These are phyloP conservation scores for Pseudocercospora vitis DNA, from an alignment of 2,329 filamentous ascomycete species.

Conservation along the genomic window DNA sequence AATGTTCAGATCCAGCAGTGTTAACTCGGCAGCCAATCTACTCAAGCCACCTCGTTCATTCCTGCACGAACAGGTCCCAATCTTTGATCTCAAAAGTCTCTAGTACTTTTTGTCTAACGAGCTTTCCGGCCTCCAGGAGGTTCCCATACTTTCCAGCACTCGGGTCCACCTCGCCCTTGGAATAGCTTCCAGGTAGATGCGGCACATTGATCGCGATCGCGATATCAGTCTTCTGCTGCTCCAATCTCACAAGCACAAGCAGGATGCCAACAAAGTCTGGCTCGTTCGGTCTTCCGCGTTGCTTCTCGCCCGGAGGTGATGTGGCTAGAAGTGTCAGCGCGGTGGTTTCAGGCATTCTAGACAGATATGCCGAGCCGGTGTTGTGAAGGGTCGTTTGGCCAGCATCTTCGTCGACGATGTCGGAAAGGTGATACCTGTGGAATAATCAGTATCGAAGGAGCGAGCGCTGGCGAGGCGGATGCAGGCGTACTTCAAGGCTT, in stretches of 20 bases:
- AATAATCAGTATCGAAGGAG: not conserved
- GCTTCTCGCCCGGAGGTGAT: constrained; percentile 44
- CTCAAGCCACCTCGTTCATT: not conserved
- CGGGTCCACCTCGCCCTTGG: constrained; percentile 67
- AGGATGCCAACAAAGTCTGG: constrained; percentile 64
- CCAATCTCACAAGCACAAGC: constrained; percentile 73
- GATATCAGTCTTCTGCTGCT: constrained; percentile 74
- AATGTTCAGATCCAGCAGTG: no score
- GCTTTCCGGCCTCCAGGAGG: constrained; percentile 61
- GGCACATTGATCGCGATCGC: constrained; percentile 87
- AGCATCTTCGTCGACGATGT: constrained; percentile 41
- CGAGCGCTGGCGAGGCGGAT: not conserved
- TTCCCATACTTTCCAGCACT: constrained; percentile 65
- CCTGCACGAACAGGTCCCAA: constrained; percentile 66
- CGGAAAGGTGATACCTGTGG: constrained; percentile 47
- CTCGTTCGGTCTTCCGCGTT: constrained; percentile 48
- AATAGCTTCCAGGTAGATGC: constrained; percentile 71
- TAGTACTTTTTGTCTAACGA: constrained; percentile 70
- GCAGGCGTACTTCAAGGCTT: constrained; percentile 50
- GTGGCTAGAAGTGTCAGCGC: constrained; percentile 69
- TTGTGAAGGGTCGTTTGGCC: not conserved
- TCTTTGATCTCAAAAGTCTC: constrained; percentile 75
- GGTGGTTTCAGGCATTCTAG: constrained; percentile 52
- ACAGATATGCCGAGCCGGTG: not conserved
- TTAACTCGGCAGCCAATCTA: no score